Evolutionary conservation across 768 basidiomycete genomes (phyloP).

Genomic region (Leccinum arenicola): DNA sequence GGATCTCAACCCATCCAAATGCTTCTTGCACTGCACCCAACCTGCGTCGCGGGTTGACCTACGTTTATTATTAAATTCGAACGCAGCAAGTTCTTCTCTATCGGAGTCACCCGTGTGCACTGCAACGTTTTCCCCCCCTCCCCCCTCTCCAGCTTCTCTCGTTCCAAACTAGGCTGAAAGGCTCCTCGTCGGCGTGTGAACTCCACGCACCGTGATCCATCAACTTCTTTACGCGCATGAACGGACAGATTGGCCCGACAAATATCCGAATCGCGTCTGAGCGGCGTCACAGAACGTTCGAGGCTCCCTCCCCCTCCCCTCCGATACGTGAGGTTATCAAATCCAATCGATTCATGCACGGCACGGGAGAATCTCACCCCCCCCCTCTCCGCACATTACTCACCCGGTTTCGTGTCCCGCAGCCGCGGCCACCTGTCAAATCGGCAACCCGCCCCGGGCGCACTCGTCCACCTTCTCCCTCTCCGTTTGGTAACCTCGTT

Average conservation of each 20-base stretch:
- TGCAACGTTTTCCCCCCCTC: background rate
- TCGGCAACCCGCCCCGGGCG: background rate
- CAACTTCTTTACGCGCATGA: background rate
- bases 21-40: constrained; percentile 7
- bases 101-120: constrained; percentile 7
- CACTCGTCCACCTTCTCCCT: background rate
- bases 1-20: constrained; percentile 1
- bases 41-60: background rate
- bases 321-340: background rate
- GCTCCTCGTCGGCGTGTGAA: background rate
- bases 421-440: constrained; percentile 1
- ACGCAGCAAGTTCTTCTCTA: constrained; percentile 1
- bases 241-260: background rate
- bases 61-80: background rate
- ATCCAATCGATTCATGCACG: background rate
- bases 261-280: background rate
- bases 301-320: background rate
- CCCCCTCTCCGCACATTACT: background rate
- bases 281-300: background rate
- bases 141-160: background rate
- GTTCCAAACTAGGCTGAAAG: background rate
- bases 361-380: constrained; percentile 1
- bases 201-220: background rate
- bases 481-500: background rate
- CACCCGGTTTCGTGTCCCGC: background rate